Evolutionary conservation across 1,284 basidiomycete genomes (phyloP).

Genomic region (Apiotrichum brassicae): DNA sequence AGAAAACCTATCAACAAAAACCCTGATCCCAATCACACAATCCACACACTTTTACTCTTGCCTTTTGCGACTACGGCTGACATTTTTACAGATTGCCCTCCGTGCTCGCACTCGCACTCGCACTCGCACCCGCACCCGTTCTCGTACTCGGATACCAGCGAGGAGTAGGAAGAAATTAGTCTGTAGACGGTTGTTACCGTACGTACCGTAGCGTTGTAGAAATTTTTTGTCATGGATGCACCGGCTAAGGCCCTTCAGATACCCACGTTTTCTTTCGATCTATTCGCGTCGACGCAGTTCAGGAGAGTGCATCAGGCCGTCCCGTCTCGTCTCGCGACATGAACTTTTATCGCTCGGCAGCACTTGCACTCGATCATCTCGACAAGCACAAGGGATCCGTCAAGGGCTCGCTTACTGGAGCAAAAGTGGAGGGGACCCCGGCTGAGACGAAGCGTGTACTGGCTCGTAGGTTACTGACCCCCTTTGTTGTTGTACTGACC

Average conservation of each 20-base stretch:
- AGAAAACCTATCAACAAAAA: conserved; percentile 28
- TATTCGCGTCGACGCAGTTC: too few species aligned
- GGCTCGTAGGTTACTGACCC: conserved; percentile 33
- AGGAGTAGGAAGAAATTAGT: background rate
- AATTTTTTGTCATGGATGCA: conserved; percentile 4
- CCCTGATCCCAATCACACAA: conserved; percentile 22
- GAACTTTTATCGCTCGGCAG: conserved; percentile 91
- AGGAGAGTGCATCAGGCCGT: too few species aligned
- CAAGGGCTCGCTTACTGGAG: conserved; percentile 36
- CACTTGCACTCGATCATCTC: conserved; percentile 70
- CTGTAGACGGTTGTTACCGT: background rate
- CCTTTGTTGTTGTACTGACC: background rate
- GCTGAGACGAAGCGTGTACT: conserved; percentile 62
- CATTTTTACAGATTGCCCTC: too few species aligned
- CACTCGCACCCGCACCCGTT: too few species aligned
- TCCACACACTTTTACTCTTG: background rate
- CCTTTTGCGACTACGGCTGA: too few species aligned
- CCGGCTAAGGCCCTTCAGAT: conserved; percentile 4
- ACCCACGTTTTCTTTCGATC: background rate
- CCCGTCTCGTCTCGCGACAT: conserved; percentile 48
- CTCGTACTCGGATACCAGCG: too few species aligned
- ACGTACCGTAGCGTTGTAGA: conserved; percentile 4
- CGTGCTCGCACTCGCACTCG: too few species aligned
- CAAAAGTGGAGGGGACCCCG: conserved; percentile 46
- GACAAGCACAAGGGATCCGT: conserved; percentile 81